These are phyloP conservation scores for Cicer judaicum DNA, from an alignment of 306 rosid genomes.

Conservation along the genomic window DNA sequence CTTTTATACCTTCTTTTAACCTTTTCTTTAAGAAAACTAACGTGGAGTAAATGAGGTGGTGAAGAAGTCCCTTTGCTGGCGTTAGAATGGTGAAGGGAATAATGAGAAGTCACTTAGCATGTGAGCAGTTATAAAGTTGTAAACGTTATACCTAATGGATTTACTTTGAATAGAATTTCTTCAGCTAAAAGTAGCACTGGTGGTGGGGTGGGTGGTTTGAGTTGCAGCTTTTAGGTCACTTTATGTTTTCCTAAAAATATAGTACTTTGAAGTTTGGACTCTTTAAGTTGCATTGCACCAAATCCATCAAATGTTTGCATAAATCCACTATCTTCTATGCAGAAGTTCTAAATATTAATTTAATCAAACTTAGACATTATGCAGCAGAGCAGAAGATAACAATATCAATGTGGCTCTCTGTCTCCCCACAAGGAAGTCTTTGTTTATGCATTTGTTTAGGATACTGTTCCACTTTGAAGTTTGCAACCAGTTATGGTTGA, in stretches of 20 bases:
- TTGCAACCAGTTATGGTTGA: conserved; percentile 39
- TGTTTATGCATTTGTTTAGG: conserved; percentile 39
- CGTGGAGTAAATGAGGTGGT: conserved; percentile 23
- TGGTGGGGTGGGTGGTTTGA: conserved; percentile 39
- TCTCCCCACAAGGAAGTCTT: conserved; percentile 12
- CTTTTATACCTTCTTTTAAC: conserved; percentile 45
- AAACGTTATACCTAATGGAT: conserved; percentile 36
- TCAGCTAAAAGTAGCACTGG: conserved; percentile 47
- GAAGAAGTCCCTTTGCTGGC: conserved; percentile 29
- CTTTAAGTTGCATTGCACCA: conserved; percentile 51
- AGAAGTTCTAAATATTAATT: conserved; percentile 37
- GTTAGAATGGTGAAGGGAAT: conserved; percentile 47
- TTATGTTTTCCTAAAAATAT: conserved; percentile 15
- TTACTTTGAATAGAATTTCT: conserved; percentile 39
- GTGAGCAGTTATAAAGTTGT: conserved; percentile 61
- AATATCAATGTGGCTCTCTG: conserved; percentile 24
- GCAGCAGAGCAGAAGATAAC: conserved; percentile 7
- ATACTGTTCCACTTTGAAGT: conserved; percentile 44
- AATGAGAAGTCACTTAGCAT: conserved; percentile 41
- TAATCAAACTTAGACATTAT: conserved; percentile 34
- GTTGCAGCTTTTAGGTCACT: conserved; percentile 45
- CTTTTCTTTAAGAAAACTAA: conserved; percentile 34
- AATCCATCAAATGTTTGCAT: conserved; percentile 36
- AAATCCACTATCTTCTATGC: conserved; percentile 39
- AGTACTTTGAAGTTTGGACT: conserved; percentile 18